Base-by-base conservation (phyloP, 2,329 filamentous ascomycete genomes). In the Mycosphaerelloides madeirae region DNA sequence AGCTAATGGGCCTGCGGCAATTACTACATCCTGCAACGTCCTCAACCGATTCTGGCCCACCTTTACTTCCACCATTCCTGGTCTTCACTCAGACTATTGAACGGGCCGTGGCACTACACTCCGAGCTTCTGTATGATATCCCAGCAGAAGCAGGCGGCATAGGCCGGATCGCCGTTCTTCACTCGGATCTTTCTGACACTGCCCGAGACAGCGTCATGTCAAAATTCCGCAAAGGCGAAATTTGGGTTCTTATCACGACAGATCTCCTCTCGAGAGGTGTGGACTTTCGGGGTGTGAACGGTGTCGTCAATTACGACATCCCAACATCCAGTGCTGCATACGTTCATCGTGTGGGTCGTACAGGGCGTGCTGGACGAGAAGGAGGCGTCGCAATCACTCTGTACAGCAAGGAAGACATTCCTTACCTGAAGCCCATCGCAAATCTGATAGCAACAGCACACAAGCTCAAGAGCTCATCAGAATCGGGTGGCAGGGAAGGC, bases 11-110 rank as follows among this genome's bases (percentile, higher is more conserved):
- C 6, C 76, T 98, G 11, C 85, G 93, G 35, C 89, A 97, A 62
- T 79, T 98, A 22, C 75, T 97, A 1, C 89, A 88, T 56, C 90
- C 91, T 0, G 78, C 78, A 6, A 74, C 81, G 1, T 70, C 72
- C 9, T 75, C 81, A 0, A 76, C 78, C 8, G 75, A 80, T 20
- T 72, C 74, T 6, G 55, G 59, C 15, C 66, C 72, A 6, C 68
- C 72, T 2, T 74, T 97, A 35, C 81, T 87, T 1, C 88, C 93
- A 0, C 93, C 93, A 0, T 95, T 96, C 68, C 76, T 98, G 5
- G 84, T 98, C 48, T 98, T 98, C 66, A 93, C 91, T 0, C 93
- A 98, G 69, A 96, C 91, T 1, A 95, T 98, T 45, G 84, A 90
- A 41, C 82, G 93, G 56, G 93, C 93, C 1, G 80, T 85, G 25